Evolutionary conservation across 2,329 filamentous ascomycete genomes (phyloP).

Genomic region (Coniochaeta ligniaria): DNA sequence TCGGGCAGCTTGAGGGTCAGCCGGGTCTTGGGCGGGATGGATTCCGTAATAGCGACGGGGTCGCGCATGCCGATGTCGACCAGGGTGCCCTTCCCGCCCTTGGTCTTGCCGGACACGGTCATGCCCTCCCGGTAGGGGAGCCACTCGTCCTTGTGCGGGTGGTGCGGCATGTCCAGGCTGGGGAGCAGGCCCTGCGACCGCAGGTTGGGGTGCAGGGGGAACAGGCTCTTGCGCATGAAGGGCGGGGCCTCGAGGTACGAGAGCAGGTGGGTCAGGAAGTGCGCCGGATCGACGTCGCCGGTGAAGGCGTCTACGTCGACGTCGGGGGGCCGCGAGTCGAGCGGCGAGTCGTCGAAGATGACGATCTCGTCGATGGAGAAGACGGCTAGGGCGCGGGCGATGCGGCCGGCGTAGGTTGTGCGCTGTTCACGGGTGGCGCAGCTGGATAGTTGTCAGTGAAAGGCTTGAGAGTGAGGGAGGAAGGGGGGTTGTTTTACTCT

Average conservation of each 20-base stretch:
- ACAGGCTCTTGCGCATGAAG: conserved; percentile 68
- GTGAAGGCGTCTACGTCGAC: conserved; percentile 52
- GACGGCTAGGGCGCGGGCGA: conserved; percentile 74
- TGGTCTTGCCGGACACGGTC: conserved; percentile 40
- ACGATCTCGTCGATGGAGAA: conserved; percentile 82
- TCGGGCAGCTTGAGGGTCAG: conserved; percentile 63
- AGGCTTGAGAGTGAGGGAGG: background rate
- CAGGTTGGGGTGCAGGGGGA: conserved; percentile 73
- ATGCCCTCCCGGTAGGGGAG: conserved; percentile 75
- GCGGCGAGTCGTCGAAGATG: conserved; percentile 65
- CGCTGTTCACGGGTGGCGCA: conserved; percentile 68
- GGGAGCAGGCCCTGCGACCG: conserved; percentile 65
- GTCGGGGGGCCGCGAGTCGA: conserved; percentile 33
- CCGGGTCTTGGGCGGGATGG: conserved; percentile 63
- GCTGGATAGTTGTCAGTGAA: conserved; percentile 30
- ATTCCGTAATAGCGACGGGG: conserved; percentile 46
- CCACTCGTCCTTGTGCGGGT: conserved; percentile 70
- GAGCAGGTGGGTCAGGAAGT: conserved; percentile 73
- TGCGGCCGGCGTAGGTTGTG: conserved; percentile 63
- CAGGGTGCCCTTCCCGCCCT: conserved; percentile 37
- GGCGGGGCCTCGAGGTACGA: conserved; percentile 80
- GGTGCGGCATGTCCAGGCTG: conserved; percentile 78
- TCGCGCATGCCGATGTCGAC: conserved; percentile 52
- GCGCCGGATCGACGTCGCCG: conserved; percentile 66
- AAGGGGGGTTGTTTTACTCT: conserved; percentile 43